phyloP scores from a whole-genome alignment of 2,329 filamentous ascomycete species.

The Lojkania enalia region DNA sequence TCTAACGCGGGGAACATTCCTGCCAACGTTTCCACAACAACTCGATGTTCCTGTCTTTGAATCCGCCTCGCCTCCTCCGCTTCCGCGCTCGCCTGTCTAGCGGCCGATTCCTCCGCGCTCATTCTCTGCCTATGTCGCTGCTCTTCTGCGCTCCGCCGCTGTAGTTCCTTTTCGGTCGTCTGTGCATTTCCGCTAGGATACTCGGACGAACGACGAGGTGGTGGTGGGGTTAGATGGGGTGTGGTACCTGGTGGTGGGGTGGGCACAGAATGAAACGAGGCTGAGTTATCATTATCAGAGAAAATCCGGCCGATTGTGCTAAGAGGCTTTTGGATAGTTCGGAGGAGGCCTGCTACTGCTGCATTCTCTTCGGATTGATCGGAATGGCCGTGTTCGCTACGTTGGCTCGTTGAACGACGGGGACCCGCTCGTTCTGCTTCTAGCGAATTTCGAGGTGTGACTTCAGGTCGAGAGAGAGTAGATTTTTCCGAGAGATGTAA shows the following conservation, averaged over 20 bases:
- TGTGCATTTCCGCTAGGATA: slow-evolving; percentile 19
- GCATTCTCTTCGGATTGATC: slow-evolving; percentile 63
- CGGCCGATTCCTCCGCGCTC: slow-evolving; percentile 83
- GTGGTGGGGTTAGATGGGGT: slow-evolving; percentile 54
- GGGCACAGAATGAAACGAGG: slow-evolving; percentile 32
- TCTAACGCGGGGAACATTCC: slow-evolving; percentile 98
- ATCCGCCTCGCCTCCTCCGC: slow-evolving; percentile 83
- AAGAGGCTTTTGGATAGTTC: slow-evolving; percentile 88
- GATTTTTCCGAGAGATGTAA: slow-evolving; percentile 54
- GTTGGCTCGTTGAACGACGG: slow-evolving; percentile 58
- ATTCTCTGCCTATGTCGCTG: slow-evolving; percentile 44
- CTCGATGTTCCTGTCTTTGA: slow-evolving; percentile 80
- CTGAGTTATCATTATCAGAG: slow-evolving; percentile 63
- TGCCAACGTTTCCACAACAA: slow-evolving; percentile 89
- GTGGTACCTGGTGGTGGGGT: slow-evolving; percentile 54
- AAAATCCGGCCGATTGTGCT: slow-evolving; percentile 95
- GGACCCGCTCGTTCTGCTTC: slow-evolving; percentile 64
- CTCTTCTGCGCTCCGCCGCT: slow-evolving; percentile 30
- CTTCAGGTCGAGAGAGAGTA: slow-evolving; percentile 57
- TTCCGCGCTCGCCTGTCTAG: slow-evolving; percentile 87
- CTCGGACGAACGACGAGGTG: slow-evolving; percentile 49
- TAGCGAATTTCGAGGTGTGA: slow-evolving; percentile 62
- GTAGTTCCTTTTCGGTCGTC: slow-evolving; percentile 21
- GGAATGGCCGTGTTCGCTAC: slow-evolving; percentile 38
- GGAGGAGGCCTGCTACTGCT: slow-evolving; percentile 80